These are phyloP conservation scores for Thielaviopsis euricoi DNA, from an alignment of 2,329 filamentous ascomycete species.

Conservation along the genomic window DNA sequence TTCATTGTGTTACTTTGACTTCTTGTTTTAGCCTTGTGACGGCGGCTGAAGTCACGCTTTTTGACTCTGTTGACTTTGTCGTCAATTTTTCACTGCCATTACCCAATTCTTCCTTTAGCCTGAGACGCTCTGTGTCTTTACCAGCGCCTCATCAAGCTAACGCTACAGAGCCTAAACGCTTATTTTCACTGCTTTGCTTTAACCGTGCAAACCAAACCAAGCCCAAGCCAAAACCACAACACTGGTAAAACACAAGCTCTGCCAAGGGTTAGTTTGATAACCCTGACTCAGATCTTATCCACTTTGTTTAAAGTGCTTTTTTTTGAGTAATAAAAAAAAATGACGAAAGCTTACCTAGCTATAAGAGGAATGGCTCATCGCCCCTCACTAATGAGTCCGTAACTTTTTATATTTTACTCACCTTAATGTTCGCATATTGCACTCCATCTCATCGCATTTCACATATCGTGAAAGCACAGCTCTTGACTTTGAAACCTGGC, in stretches of 20 bases:
- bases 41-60: not conserved
- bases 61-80: too few species aligned
- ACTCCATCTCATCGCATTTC: not conserved
- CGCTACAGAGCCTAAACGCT: not conserved
- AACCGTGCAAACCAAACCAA: not conserved
- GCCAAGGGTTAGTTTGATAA: not conserved
- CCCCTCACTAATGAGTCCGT: not conserved
- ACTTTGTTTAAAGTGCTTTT: not conserved
- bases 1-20: not conserved
- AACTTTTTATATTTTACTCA: not conserved
- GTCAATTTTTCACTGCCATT: too few species aligned
- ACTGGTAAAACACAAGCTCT: not conserved
- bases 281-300: not conserved
- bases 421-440: not conserved
- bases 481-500: not conserved
- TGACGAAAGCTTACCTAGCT: not conserved
- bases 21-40: not conserved
- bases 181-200: not conserved
- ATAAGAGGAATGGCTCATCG: slow-evolving; percentile 1
- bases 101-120: not conserved
- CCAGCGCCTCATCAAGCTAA: too few species aligned
- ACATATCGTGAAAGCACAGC: not conserved
- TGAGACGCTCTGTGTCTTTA: too few species aligned
- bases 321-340: not conserved
- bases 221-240: too few species aligned